These are phyloP conservation scores for Coleophoma cylindrospora DNA, from an alignment of 2,329 filamentous ascomycete genomes.

Conservation along the genomic window DNA sequence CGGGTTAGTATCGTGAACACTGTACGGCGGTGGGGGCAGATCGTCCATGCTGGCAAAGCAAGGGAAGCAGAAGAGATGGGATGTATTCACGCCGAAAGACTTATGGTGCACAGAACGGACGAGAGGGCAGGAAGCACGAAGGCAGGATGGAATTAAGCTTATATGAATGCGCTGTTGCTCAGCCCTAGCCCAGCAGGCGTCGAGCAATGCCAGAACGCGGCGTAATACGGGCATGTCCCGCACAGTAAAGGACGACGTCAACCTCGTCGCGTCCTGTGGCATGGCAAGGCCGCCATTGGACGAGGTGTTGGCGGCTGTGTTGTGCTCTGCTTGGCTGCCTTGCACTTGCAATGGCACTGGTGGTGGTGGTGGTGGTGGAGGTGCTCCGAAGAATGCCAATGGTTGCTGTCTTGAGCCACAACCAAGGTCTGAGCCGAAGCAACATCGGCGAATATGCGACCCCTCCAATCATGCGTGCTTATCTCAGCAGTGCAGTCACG, in stretches of 20 bases:
- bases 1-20: neutral
- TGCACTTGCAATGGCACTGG: neutral
- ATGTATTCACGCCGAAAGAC: too few species aligned
- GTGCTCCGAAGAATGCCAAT: neutral
- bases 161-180: neutral
- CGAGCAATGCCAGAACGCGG: too few species aligned
- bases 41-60: neutral
- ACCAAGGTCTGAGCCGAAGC: too few species aligned
- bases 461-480: too few species aligned
- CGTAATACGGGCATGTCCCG: too few species aligned
- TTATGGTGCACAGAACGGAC: neutral
- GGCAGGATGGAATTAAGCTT: slow-evolving; percentile 1
- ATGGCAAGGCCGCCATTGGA: neutral
- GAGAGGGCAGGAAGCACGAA: neutral
- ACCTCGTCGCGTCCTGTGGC: neutral
- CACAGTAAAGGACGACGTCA: neutral
- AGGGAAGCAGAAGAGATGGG: neutral
- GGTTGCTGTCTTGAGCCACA: too few species aligned
- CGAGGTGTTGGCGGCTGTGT: neutral
- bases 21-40: neutral
- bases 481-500: too few species aligned
- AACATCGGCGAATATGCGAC: too few species aligned
- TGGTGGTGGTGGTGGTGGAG: neutral
- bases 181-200: too few species aligned
- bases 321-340: neutral